Evolutionary conservation across 805 yeast species (phyloP), one percentile per base, ranked within the genome.

Genomic region (Gaillardinia entomophila): DNA sequence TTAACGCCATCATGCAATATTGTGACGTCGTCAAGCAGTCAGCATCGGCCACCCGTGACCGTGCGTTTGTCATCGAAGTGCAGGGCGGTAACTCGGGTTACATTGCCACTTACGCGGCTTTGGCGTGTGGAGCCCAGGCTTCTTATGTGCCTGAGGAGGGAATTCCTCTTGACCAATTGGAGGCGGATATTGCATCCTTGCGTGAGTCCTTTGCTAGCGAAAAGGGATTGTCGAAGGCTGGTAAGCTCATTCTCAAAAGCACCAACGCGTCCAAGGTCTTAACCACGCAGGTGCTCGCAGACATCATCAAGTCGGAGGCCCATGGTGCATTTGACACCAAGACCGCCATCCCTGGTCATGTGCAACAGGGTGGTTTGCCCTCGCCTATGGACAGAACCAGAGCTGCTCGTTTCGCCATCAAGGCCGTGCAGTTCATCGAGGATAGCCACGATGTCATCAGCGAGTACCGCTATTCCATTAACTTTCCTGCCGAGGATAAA

Each of bases 71-170:
- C 23, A 84, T 83, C 39, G 94, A 83, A 51, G 82, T 79, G 19
- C 94, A 83, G 63, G 94, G 94, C 49, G 94, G 94, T 34, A 77
- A 83, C 57, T 79, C 85, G 16, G 94, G 94, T 31, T 83, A 71
- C 53, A 74, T 83, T 45, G 88, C 92, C 14, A 71, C 85, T 2
- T 72, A 68, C 45, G 75, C 80, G 11, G 82, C 81, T 20, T 60
- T 84, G 38, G 77, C 80, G 28, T 72, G 81, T 20, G 90, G 90
- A 44, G 81, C 89, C 2, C 73, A 75, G 37, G 84, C 82, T 4
- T 74, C 85, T 0, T 83, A 83, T 49, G 81, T 81, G 17, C 94
- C 92, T 22, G 94, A 83, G 51, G 75, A 77, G 45, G 76, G 78
- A 33, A 72, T 82, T 27, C 60, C 72, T 29, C 60, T 84, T 45